Percentiles rank a stretch among this genome's conserved stretches.
Evolutionary conservation across 2,329 filamentous ascomycete species (phyloP).

Genomic region (Talaromyces verruculosus): DNA sequence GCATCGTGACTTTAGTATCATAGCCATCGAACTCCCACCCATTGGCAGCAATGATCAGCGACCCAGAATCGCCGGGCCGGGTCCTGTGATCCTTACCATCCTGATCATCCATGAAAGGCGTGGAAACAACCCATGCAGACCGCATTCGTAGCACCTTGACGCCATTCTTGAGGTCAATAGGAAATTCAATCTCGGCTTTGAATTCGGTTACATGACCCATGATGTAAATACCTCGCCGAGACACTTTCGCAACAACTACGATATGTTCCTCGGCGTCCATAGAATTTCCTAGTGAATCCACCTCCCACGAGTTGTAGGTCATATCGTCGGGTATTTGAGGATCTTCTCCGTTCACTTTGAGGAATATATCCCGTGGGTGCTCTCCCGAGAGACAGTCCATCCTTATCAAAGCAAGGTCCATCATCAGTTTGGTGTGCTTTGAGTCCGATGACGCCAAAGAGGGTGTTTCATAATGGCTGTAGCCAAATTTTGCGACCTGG

Average conservation of each 20-base stretch:
- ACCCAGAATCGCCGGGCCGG: neutral
- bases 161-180: neutral
- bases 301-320: constrained; percentile 15
- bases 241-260: constrained; percentile 7
- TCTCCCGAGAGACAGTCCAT: neutral
- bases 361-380: neutral
- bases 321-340: neutral
- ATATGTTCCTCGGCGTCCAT: neutral
- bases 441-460: neutral
- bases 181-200: neutral
- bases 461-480: neutral
- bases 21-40: neutral
- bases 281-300: neutral
- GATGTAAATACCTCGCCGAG: neutral
- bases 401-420: constrained; percentile 13
- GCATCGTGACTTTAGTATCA: neutral
- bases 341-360: neutral
- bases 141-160: neutral
- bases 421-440: neutral
- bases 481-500: neutral
- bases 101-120: neutral
- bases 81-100: neutral
- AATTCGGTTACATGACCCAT: constrained; percentile 4
- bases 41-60: neutral
- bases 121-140: neutral